Percentiles rank a stretch among this genome's conserved stretches.
phyloP scores from a whole-genome alignment of 2,329 filamentous ascomycete species.

The Cryphonectria nitschkei region DNA sequence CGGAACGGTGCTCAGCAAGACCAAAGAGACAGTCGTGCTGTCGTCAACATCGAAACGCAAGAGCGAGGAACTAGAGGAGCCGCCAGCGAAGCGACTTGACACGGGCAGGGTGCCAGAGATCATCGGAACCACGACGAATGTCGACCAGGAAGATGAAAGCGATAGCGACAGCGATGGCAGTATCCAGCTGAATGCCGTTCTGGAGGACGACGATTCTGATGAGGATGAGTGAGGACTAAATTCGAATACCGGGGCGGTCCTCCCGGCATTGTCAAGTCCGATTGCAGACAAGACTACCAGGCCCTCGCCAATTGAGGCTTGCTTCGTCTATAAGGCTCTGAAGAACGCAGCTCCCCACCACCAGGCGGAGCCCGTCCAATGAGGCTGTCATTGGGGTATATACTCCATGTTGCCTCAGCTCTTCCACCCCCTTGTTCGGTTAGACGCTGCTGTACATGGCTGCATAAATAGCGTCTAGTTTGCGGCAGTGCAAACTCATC shows the following conservation, averaged over 20 bases:
- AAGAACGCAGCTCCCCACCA: neutral
- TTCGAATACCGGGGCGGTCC: neutral
- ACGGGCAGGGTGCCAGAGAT: conserved; percentile 31
- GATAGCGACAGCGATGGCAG: conserved; percentile 57
- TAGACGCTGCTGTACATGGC: neutral
- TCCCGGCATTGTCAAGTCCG: neutral
- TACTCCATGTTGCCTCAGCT: neutral
- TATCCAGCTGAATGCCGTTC: conserved; percentile 62
- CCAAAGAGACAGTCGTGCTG: conserved; percentile 25
- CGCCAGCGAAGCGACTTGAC: conserved; percentile 30
- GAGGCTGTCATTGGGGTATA: neutral
- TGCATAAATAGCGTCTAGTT: neutral
- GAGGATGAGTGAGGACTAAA: conserved; percentile 41
- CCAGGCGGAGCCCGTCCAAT: neutral
- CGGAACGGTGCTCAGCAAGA: neutral
- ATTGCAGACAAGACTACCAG: neutral
- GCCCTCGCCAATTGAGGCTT: neutral
- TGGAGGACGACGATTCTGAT: conserved; percentile 57
- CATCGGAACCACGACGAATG: conserved; percentile 20
- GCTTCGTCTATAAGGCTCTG: too few species aligned
- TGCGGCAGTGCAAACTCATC: neutral
- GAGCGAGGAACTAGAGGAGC: conserved; percentile 45
- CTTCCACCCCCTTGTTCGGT: neutral
- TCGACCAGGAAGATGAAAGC: conserved; percentile 35
- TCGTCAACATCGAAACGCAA: conserved; percentile 46